Conservation (phyloP, 164 flowering plant genomes). For the Cinnamomum chago region DNA sequence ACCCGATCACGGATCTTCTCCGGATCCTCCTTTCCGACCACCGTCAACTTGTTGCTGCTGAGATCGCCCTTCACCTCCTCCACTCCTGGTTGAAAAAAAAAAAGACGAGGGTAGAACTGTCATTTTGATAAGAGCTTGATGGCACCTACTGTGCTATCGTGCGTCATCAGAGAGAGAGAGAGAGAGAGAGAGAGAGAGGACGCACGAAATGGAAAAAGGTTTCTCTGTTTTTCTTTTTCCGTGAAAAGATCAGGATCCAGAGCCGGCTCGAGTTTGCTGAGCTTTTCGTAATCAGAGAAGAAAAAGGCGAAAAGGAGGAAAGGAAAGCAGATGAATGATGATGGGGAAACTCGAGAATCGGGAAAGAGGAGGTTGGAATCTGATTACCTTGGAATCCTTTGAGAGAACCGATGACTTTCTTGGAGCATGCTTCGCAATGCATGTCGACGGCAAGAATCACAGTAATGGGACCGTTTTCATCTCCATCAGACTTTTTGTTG, state of each 20-base stretch:
- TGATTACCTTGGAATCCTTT: conserved; percentile 47
- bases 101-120: no score
- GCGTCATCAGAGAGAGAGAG: no score
- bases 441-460: conserved; percentile 63
- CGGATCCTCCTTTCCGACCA: conserved; percentile 41
- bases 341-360: not conserved
- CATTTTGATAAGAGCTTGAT: no score
- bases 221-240: no score
- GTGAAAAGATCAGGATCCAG: no score
- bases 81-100: conserved; percentile 32
- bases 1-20: conserved; percentile 33
- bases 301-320: no score
- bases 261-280: no score
- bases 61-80: conserved; percentile 26
- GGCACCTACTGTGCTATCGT: no score
- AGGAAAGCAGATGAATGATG: no score
- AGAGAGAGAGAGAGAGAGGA: no score
- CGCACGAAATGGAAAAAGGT: no score
- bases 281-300: no score
- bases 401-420: conserved; percentile 49
- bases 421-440: conserved; percentile 93
- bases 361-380: not conserved
- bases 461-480: conserved; percentile 38
- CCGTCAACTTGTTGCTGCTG: conserved; percentile 38
- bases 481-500: conserved; percentile 17